These are phyloP conservation scores for Suhomyces ambrosiae DNA, from an alignment of 1,139 yeast genomes.

Conservation along the genomic window DNA sequence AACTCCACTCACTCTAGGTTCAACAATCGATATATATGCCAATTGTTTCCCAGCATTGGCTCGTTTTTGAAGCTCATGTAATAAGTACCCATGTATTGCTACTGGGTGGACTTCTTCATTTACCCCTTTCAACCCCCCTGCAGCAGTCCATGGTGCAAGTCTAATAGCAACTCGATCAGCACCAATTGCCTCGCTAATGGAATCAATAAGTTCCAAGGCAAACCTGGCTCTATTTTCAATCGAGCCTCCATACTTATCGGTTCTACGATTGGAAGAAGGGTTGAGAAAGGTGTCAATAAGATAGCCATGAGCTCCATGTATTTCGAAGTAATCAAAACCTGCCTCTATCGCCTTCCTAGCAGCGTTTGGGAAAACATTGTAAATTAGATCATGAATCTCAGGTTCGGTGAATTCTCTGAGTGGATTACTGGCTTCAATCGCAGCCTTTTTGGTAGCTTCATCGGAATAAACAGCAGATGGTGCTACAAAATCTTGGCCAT, in stretches of 20 bases:
- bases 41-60: constrained; percentile 39
- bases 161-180: constrained; percentile 56
- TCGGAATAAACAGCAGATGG: constrained; percentile 14
- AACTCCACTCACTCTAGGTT: constrained; percentile 20
- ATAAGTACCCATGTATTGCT: constrained; percentile 29
- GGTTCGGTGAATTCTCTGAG: constrained; percentile 15
- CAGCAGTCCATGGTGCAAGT: constrained; percentile 58
- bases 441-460: constrained; percentile 11
- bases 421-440: constrained; percentile 15
- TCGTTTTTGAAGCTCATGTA: constrained; percentile 39
- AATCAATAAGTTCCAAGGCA: constrained; percentile 27
- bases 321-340: constrained; percentile 21
- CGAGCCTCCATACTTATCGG: constrained; percentile 23
- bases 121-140: constrained; percentile 40
- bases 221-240: constrained; percentile 20
- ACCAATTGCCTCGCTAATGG: constrained; percentile 41
- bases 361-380: constrained; percentile 16
- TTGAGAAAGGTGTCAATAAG: constrained; percentile 19
- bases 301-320: constrained; percentile 23
- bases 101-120: constrained; percentile 28
- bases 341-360: constrained; percentile 21
- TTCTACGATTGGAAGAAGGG: constrained; percentile 17
- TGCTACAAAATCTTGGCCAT: constrained; percentile 10
- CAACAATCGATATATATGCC: constrained; percentile 19
- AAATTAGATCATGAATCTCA: constrained; percentile 17